These are phyloP conservation scores for Mucor saturninus DNA, from an alignment of 371 early-diverging fungal species.

Conservation along the genomic window DNA sequence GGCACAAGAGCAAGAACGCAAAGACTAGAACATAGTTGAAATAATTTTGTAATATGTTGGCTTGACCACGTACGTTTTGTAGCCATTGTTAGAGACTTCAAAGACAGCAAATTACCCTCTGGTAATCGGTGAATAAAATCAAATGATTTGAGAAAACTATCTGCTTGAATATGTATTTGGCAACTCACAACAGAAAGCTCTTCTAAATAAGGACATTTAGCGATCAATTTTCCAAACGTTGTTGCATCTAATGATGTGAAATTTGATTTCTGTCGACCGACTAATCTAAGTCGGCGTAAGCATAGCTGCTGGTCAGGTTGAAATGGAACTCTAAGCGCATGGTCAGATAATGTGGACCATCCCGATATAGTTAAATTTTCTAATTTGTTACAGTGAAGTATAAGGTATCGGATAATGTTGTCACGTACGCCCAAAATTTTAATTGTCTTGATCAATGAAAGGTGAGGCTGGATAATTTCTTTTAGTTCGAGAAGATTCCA, in stretches of 20 bases:
- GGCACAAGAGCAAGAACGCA: constrained; percentile 35
- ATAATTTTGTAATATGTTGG: constrained; percentile 31
- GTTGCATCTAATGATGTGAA: constrained; percentile 41
- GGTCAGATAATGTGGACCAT: constrained; percentile 44
- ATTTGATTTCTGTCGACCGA: constrained; percentile 32
- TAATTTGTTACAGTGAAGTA: constrained; percentile 26
- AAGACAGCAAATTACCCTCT: constrained; percentile 8
- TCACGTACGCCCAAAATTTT: constrained; percentile 47
- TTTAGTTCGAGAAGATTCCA: constrained; percentile 36
- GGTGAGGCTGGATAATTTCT: constrained; percentile 34
- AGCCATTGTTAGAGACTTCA: constrained; percentile 34
- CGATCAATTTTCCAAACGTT: constrained; percentile 30
- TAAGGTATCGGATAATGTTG: constrained; percentile 38
- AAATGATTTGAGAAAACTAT: constrained; percentile 31
- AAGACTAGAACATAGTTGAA: constrained; percentile 33
- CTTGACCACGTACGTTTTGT: constrained; percentile 45
- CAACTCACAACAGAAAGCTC: constrained; percentile 34
- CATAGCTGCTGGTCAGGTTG: neutral
- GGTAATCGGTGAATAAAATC: constrained; percentile 1
- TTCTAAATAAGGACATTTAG: constrained; percentile 34
- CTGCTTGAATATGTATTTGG: constrained; percentile 45
- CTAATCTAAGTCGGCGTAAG: constrained; percentile 30
- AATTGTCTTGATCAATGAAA: constrained; percentile 23
- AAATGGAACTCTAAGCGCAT: constrained; percentile 28
- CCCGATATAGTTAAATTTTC: constrained; percentile 36